Conservation (phyloP, 345 rosid species). For the Durio zibethinus region DNA sequence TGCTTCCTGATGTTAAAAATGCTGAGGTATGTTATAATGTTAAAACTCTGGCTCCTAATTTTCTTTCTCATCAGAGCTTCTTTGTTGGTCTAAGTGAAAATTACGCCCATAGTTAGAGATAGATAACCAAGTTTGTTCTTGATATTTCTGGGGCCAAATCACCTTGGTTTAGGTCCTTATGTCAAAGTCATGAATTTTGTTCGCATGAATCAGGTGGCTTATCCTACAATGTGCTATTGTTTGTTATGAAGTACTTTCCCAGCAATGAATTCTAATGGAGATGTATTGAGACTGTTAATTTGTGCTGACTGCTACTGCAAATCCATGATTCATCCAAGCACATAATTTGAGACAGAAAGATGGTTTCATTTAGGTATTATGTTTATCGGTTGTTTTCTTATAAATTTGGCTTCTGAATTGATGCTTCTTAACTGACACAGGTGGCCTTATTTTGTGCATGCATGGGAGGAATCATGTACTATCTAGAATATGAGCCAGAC, state of each 20-base stretch:
- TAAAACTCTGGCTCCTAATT: neutral
- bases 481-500: conserved; percentile 86
- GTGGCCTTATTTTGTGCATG: conserved; percentile 92
- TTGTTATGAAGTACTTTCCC: neutral
- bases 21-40: conserved; percentile 63
- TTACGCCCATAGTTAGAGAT: neutral
- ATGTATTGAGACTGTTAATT: neutral
- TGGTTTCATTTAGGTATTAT: neutral
- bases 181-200: neutral
- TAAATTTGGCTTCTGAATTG: neutral
- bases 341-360: neutral
- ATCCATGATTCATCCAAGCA: neutral
- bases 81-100: conserved; percentile 2
- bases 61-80: neutral
- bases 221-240: neutral
- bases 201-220: neutral
- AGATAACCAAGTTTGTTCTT: neutral
- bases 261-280: neutral
- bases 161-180: neutral
- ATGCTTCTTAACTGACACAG: conserved; percentile 37
- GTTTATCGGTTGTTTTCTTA: neutral
- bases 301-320: neutral
- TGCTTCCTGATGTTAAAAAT: conserved; percentile 81
- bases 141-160: neutral
- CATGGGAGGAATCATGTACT: conserved; percentile 99